Percentiles rank a stretch among this genome's conserved stretches.
These are phyloP conservation scores for Amaranthus hypochondriacus DNA, from an alignment of 148 eudicot genomes.

Conservation along the genomic window DNA sequence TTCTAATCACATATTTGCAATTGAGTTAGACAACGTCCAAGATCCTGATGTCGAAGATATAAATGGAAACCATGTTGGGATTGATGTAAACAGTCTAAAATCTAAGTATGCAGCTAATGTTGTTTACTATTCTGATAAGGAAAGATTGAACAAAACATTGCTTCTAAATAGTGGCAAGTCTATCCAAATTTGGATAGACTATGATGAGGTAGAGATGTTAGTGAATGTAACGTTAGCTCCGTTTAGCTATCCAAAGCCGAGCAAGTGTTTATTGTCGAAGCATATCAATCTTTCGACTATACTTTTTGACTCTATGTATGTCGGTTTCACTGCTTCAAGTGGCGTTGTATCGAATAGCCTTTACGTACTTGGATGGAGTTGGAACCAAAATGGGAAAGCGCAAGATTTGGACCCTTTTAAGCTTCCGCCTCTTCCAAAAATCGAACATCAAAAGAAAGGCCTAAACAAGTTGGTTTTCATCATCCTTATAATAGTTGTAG, in stretches of 20 bases:
- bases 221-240: slow-evolving; percentile 22
- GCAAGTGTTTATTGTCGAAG: slow-evolving; percentile 18
- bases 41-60: slow-evolving; percentile 8
- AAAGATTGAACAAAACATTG: slow-evolving; percentile 12
- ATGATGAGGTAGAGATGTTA: slow-evolving; percentile 18
- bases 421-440: slow-evolving; percentile 24
- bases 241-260: slow-evolving; percentile 16
- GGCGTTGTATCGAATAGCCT: slow-evolving; percentile 9
- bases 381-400: slow-evolving; percentile 28
- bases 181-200: slow-evolving; percentile 25
- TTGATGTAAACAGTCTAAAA: slow-evolving; percentile 15
- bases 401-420: slow-evolving; percentile 21
- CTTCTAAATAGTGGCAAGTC: slow-evolving; percentile 14
- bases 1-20: slow-evolving; percentile 25
- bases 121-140: slow-evolving; percentile 19
- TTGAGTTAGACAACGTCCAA: slow-evolving; percentile 26
- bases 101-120: slow-evolving; percentile 12
- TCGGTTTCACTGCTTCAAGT: slow-evolving; percentile 21
- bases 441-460: not conserved
- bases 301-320: slow-evolving; percentile 21
- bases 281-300: slow-evolving; percentile 16
- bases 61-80: slow-evolving; percentile 33
- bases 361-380: slow-evolving; percentile 27
- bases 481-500: not conserved
- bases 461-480: not conserved